Conservation (phyloP, 352 stramenopile genomes). For the Phytophthora sojae region DNA sequence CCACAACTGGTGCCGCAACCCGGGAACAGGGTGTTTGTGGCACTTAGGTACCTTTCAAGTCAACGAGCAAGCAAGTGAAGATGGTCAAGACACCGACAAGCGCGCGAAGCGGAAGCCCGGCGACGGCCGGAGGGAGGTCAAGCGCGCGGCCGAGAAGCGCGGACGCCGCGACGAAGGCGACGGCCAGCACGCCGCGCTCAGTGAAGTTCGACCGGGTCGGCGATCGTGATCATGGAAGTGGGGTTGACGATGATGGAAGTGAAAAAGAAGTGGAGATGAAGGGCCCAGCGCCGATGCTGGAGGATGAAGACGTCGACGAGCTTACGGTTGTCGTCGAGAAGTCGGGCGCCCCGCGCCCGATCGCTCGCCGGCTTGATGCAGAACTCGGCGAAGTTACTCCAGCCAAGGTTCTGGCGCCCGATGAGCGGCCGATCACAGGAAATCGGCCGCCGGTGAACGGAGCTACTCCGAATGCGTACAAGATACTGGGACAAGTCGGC, state of each 20-base stretch:
- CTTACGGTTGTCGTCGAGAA: not conserved
- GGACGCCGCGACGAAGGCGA: not conserved
- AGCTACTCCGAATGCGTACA: not conserved
- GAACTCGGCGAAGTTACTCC: not conserved
- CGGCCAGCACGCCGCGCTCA: not conserved
- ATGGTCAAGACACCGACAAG: constrained; percentile 2
- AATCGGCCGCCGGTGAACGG: not conserved
- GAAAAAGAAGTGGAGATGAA: not conserved
- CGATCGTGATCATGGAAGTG: no score
- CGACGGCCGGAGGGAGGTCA: not conserved
- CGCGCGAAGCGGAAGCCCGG: not conserved
- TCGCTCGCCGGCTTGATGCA: not conserved
- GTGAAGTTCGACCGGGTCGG: not conserved
- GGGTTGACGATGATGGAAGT: not conserved
- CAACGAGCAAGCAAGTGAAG: constrained; percentile 2
- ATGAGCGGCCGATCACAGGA: not conserved
- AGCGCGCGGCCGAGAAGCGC: not conserved
- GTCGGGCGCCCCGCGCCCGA: not conserved
- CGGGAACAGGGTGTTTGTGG: no score
- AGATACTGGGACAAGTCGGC: no score
- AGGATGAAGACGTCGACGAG: not conserved
- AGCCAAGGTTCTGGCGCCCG: not conserved
- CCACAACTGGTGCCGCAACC: no score
- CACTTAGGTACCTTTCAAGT: not conserved
- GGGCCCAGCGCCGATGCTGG: not conserved